Evolutionary conservation across 2,329 filamentous ascomycete species (phyloP), one percentile per base, ranked within the genome.

Genomic region (Cladosporium halotolerans): DNA sequence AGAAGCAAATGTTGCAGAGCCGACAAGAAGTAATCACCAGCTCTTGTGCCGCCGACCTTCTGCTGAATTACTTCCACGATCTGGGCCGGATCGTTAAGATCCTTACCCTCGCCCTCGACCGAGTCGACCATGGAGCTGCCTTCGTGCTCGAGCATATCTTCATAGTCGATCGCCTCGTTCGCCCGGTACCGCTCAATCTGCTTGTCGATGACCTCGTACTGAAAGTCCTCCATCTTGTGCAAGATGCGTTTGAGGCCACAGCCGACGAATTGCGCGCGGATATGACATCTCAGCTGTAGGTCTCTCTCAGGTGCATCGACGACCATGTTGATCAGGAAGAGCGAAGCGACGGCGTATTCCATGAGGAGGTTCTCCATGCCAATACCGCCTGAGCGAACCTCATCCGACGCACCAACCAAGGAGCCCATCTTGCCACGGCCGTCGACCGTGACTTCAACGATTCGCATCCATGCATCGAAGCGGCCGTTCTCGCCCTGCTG

Each of bases 371-470:
- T 97, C 79, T 99, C 93, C 85, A 97, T 96, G 69, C 93, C 93
- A 66, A 96, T 95, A 59, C 93, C 93, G 60, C 93, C 93, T 64
- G 88, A 96, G 62, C 93, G 86, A 55, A 96, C 85, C 74, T 99
- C 93, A 65, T 97, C 93, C 66, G 90, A 96, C 32, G 93, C 93
- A 60, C 93, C 93, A 28, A 99, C 93, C 63, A 97, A 77, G 73
- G 91, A 96, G 63, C 93, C 93, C 90, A 99, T 96, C 79, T 97
- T 99, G 63, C 93, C 93, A 66, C 93, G 86, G 38, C 93, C 93
- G 71, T 97, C 93, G 59, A 96, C 84, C 1, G 92, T 97, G 62
- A 97, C 92, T 72, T 97, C 93, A 40, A 97, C 92, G 56, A 96
- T 86, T 55, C 93, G 89, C 89, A 99, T 96, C 93, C 93, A 99